Evolutionary conservation across 805 yeast species (phyloP).

Genomic region (Metschnikowia hibisci): DNA sequence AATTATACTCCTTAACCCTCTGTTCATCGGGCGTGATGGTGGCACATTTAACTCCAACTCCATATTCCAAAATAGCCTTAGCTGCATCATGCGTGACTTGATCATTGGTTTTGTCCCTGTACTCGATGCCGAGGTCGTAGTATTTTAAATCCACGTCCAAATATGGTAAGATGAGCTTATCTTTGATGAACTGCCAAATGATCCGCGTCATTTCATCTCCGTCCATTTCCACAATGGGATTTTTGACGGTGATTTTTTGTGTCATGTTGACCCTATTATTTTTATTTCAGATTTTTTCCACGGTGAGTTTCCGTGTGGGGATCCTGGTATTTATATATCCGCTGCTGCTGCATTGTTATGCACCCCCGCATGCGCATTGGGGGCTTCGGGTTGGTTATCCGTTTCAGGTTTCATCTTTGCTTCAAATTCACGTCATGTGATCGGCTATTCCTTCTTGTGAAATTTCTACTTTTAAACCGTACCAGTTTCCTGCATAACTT

Average conservation of each 20-base stretch:
- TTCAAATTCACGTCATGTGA: neutral
- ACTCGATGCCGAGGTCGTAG: constrained; percentile 66
- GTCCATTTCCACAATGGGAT: constrained; percentile 74
- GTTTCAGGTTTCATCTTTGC: neutral
- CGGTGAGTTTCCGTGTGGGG: neutral
- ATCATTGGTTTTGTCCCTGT: constrained; percentile 69
- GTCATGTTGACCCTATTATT: neutral
- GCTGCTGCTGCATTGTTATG: constrained; percentile 1
- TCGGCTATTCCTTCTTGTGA: neutral
- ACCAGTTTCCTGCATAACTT: too few relatives aligned
- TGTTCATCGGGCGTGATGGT: constrained; percentile 83
- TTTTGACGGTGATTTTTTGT: constrained; percentile 60
- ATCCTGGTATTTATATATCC: neutral
- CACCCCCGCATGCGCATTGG: neutral
- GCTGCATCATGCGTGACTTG: constrained; percentile 77
- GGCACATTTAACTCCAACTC: constrained; percentile 82
- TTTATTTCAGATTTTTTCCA: too few relatives aligned
- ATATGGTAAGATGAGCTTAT: constrained; percentile 62
- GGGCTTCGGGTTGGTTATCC: neutral
- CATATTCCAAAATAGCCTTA: constrained; percentile 65
- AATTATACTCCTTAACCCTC: constrained; percentile 67
- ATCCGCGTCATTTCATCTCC: constrained; percentile 88
- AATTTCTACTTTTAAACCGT: too few relatives aligned
- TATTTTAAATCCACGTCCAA: constrained; percentile 71
- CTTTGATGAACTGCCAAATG: constrained; percentile 74